Evolutionary conservation across 148 eudicot species (phyloP).

Genomic region (Limonium bicolor): DNA sequence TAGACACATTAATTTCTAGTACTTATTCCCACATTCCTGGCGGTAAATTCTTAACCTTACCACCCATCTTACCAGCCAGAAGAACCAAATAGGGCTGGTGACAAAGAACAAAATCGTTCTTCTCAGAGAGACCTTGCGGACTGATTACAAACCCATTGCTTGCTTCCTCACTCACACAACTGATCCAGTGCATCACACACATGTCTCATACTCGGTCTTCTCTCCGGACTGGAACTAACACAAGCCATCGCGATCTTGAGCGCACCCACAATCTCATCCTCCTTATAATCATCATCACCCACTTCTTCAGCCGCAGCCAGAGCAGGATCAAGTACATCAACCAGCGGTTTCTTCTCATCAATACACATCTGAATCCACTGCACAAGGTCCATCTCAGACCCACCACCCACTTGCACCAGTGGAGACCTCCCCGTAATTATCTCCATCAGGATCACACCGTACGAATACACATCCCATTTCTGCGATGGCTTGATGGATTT

Average conservation of each 20-base stretch:
- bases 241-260: slow-evolving; percentile 90
- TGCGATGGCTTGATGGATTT: slow-evolving; percentile 87
- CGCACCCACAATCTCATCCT: slow-evolving; percentile 75
- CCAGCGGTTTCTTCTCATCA: slow-evolving; percentile 70
- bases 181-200: slow-evolving; percentile 57
- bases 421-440: slow-evolving; percentile 62
- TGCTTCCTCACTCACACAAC: slow-evolving; percentile 24
- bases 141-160: no score
- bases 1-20: no score
- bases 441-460: slow-evolving; percentile 71
- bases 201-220: slow-evolving; percentile 73
- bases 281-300: no score
- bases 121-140: no score
- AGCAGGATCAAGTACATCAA: slow-evolving; percentile 62
- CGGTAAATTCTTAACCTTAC: no score
- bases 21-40: no score
- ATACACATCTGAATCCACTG: slow-evolving; percentile 88
- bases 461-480: slow-evolving; percentile 95
- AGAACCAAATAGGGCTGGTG: no score
- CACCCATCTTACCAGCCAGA: no score
- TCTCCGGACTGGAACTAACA: slow-evolving; percentile 50
- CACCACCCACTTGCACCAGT: slow-evolving; percentile 44
- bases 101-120: no score
- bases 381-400: slow-evolving; percentile 68
- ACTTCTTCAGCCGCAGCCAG: slow-evolving; percentile 47